Evolutionary conservation across 345 rosid species (phyloP).

Genomic region (Brassica incana): DNA sequence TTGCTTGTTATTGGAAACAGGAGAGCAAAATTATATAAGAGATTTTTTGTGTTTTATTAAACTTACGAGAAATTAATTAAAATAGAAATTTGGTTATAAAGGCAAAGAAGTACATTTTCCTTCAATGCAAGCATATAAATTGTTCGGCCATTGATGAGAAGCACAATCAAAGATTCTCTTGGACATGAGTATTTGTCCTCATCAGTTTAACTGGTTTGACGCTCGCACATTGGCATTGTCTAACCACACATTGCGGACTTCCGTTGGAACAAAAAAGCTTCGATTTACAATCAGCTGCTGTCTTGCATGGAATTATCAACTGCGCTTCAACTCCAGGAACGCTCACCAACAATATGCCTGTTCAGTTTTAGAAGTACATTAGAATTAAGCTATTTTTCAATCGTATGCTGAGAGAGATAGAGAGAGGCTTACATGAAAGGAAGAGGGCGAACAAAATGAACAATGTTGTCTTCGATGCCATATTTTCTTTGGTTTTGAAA

Average conservation of each 20-base stretch:
- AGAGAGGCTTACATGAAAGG: constrained; percentile 21
- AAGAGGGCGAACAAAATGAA: constrained; percentile 10
- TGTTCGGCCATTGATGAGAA: not conserved
- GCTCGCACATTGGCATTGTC: constrained; percentile 30
- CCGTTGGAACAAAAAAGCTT: constrained; percentile 14
- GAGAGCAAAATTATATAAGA: not conserved
- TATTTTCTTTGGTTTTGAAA: not conserved
- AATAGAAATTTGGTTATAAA: not conserved
- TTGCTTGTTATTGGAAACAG: not conserved
- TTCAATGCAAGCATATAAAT: not conserved
- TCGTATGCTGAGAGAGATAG: not conserved
- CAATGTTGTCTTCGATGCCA: constrained; percentile 19
- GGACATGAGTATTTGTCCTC: not conserved
- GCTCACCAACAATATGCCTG: constrained; percentile 14
- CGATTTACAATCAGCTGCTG: constrained; percentile 15
- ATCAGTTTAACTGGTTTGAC: not conserved
- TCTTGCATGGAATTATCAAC: constrained; percentile 24
- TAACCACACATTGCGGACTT: constrained; percentile 27
- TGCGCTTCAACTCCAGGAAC: constrained; percentile 29
- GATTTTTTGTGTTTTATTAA: not conserved
- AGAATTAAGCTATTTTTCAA: not conserved
- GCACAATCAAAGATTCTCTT: not conserved
- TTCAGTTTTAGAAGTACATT: not conserved
- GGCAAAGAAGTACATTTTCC: constrained; percentile 9
- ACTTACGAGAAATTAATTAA: not conserved